These are phyloP conservation scores for Starmerella sirachaensis DNA, from an alignment of 805 yeast species.

Conservation along the genomic window DNA sequence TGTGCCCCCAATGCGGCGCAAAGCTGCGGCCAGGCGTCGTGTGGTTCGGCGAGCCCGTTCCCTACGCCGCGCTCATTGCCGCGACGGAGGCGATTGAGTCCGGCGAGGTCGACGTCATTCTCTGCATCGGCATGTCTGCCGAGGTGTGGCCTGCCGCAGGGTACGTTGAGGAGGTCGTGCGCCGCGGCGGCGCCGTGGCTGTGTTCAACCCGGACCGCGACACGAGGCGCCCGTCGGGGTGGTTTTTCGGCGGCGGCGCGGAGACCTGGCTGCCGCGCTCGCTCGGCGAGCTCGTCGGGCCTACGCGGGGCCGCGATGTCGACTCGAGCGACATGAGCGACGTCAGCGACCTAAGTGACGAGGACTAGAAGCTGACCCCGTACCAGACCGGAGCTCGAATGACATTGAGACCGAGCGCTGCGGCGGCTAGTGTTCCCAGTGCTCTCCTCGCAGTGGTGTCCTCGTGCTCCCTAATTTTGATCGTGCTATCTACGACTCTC, in stretches of 20 bases:
- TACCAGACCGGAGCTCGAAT: background rate
- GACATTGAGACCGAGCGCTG: background rate
- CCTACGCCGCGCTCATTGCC: constrained; percentile 46
- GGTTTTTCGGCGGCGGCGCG: constrained; percentile 77
- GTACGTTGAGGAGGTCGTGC: constrained; percentile 63
- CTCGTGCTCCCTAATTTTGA: too few species aligned
- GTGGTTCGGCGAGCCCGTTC: constrained; percentile 88
- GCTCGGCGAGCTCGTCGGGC: constrained; percentile 34
- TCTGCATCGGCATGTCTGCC: constrained; percentile 79
- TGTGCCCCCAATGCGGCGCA: constrained; percentile 61
- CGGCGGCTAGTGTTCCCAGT: too few species aligned
- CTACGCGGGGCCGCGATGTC: background rate
- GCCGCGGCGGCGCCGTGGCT: constrained; percentile 71
- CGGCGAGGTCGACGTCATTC: constrained; percentile 52
- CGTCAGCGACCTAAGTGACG: constrained; percentile 7
- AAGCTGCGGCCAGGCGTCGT: constrained; percentile 79
- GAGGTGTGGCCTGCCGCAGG: constrained; percentile 88
- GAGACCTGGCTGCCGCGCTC: constrained; percentile 58
- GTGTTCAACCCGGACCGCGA: constrained; percentile 52
- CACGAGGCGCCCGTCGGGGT: constrained; percentile 28
- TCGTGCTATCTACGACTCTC: too few species aligned
- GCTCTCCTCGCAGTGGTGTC: too few species aligned
- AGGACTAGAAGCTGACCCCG: background rate
- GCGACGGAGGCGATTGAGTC: constrained; percentile 60
- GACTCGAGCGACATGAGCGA: constrained; percentile 6